A percentile compares a stretch with the other conserved stretches of the same genome.
These are phyloP conservation scores for Fusarium sp. DNA, from an alignment of 2,329 filamentous ascomycete species.

Conservation along the genomic window DNA sequence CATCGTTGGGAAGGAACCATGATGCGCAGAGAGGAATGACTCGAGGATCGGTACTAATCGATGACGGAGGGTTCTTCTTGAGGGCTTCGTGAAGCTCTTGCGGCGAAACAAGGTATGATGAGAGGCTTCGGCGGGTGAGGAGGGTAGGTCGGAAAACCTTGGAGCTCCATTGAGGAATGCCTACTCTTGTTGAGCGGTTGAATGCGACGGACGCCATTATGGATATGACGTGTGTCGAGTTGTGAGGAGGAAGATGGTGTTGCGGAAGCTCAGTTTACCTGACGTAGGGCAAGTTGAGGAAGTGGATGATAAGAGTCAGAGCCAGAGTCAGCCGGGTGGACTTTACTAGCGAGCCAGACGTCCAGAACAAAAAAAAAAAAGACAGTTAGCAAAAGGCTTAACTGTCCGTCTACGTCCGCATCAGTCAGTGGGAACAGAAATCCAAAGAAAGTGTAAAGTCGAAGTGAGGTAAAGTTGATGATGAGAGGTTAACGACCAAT, in stretches of 20 bases:
- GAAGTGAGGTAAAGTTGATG: slow-evolving; percentile 36
- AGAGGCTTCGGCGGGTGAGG: slow-evolving; percentile 61
- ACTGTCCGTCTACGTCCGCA: slow-evolving; percentile 41
- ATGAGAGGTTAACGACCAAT: slow-evolving; percentile 40
- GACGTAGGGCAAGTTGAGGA: slow-evolving; percentile 38
- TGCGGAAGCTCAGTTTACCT: slow-evolving; percentile 24
- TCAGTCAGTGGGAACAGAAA: slow-evolving; percentile 31
- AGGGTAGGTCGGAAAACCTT: slow-evolving; percentile 48
- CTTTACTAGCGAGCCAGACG: slow-evolving; percentile 10
- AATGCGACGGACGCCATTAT: slow-evolving; percentile 58
- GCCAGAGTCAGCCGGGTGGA: slow-evolving; percentile 11
- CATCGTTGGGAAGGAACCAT: slow-evolving; percentile 97
- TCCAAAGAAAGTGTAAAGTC: slow-evolving; percentile 12
- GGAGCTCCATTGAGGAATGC: slow-evolving; percentile 53
- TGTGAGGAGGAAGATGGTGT: slow-evolving; percentile 20
- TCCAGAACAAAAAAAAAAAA: slow-evolving; percentile 1
- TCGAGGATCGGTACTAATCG: slow-evolving; percentile 82
- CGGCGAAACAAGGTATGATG: slow-evolving; percentile 87
- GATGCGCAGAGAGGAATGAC: slow-evolving; percentile 90
- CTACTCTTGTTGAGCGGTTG: slow-evolving; percentile 56
- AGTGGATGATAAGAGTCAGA: slow-evolving; percentile 39
- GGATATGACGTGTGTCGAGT: slow-evolving; percentile 17
- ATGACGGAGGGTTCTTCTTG: slow-evolving; percentile 81
- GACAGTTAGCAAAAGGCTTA: slow-evolving; percentile 37
- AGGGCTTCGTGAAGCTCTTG: slow-evolving; percentile 84